Base-by-base conservation (phyloP, 2,329 filamentous ascomycete species). In the Phyllosticta citrichinensis region DNA sequence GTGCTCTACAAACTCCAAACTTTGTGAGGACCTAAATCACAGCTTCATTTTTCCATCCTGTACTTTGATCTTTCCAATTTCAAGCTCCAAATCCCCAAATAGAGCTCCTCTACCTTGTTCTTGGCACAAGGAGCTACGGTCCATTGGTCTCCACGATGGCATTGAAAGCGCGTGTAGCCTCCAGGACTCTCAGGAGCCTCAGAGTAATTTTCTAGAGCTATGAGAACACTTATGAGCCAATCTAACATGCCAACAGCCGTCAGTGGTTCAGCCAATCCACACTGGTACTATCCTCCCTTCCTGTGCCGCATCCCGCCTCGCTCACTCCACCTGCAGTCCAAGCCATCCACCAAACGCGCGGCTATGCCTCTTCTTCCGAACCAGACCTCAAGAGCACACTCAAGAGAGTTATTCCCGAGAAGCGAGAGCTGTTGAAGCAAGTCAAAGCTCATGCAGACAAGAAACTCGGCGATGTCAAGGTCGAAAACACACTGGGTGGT, bases 401-500 rank as follows among this genome's bases (percentile, higher is more conserved):
- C 66, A 88, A 86, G 69, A 84, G 86, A 67, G 84, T 86, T 62
- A 96, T 99, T 68, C 94, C 94, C 35, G 91, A 86, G 64, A 97
- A 97, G 80, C 86, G 92, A 58, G 93, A 96, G 75, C 86, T 97
- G 20, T 79, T 97, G 69, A 94, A 96, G 78, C 89, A 92, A 76
- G 89, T 97, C 78, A 97, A 97, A 80, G 84, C 87, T 62, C 85
- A 93, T 73, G 83, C 84, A 58, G 84, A 87, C 69, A 94, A 92
- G 76, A 86, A 87, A 63, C 87, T 97, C 69, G 93, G 93, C 62
- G 89, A 96, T 69, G 86, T 97, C 76, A 96, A 93, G 81, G 85
- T 97, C 54, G 89, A 93, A 76, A 96, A 94, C 77, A 90, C 90
- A 22, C 85, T 97, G 68, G 94, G 94, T 68, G 94, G 94, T 70